Base-by-base conservation (phyloP, 1,139 yeast genomes). In the Meyerozyma smithsonii region DNA sequence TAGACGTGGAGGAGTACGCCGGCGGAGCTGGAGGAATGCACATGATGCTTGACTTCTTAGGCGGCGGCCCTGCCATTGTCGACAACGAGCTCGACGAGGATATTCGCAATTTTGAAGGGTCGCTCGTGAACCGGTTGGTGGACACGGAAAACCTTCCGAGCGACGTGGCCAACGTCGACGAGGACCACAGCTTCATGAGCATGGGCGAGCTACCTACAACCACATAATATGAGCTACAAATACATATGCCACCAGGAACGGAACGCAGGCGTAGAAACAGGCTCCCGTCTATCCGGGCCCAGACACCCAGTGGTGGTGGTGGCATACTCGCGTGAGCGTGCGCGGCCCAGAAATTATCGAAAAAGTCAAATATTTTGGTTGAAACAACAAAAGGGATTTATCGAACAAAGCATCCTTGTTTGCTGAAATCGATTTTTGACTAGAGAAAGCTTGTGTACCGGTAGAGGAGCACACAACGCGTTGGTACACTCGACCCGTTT, bases 11-110 rank as follows among this genome's bases (percentile, higher is more conserved):
- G 47, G 87, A 84, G 50, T 84, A 84, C 54, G 79, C 86, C 12
- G 92, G 92, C 10, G 92, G 92, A 4, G 77, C 77, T 39, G 92
- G 94, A 38, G 92, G 92, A 46, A 83, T 83, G 88, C 88, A 84
- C 55, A 84, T 84, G 92, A 84, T 84, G 94, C 67, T 84, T 61
- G 92, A 84, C 59, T 84, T 84, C 64, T 66, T 84, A 21, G 92
- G 92, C 14, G 92, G 92, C 3, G 86, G 87, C 1, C 72, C 83
- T 7, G 60, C 70, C 11, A 68, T 71, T 20, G 64, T 69, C 17
- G 74, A 68, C 44, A 66, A 63, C 46, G 71, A 69, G 40, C 55
- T 69, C 11, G 73, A 67, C 46, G 68, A 66, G 32, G 73, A 69
- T 17, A 62, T 75, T 32, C 64, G 69, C 36, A 71, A 66, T 46